Conservation (phyloP, 2,329 filamentous ascomycete species). For the Moelleriella libera region DNA sequence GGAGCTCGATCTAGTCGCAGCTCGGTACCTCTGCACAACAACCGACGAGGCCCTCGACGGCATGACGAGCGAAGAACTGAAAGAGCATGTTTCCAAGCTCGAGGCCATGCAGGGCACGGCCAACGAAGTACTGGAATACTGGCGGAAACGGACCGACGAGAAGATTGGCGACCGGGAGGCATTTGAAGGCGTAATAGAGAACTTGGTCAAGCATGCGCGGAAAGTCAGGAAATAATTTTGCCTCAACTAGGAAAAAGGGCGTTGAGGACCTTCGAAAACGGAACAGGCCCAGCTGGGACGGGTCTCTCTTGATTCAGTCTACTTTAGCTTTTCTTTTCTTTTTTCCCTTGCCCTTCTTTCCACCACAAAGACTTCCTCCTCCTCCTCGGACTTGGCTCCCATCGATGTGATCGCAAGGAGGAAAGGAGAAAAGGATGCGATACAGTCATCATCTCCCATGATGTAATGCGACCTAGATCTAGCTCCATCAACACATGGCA, state of each 20-base stretch:
- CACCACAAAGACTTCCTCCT: no score
- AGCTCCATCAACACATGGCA: no score
- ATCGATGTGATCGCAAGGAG: no score
- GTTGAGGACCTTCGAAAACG: no score
- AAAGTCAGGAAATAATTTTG: conserved; percentile 57
- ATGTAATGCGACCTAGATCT: no score
- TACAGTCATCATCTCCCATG: no score
- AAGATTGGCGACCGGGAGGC: conserved; percentile 83
- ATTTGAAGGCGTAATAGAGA: conserved; percentile 94
- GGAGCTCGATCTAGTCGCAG: conserved; percentile 64
- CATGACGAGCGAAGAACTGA: conserved; percentile 65
- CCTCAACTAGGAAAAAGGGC: no score
- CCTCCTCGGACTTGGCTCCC: no score
- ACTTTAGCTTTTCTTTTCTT: no score
- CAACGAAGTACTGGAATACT: conserved; percentile 71
- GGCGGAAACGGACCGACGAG: conserved; percentile 74
- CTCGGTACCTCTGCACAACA: conserved; percentile 64
- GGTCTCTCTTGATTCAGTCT: background rate
- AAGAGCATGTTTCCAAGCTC: conserved; percentile 54
- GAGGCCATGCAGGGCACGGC: conserved; percentile 57
- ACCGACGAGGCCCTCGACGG: conserved; percentile 73
- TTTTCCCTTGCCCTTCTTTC: no score
- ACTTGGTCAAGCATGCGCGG: conserved; percentile 80
- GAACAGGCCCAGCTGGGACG: no score
- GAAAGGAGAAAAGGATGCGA: no score